Conservation (phyloP, 306 rosid species). For the peach (Prunus persica) region Prunus_persica_NCBIv2 NC_034012.1:4325001-4325500, state of each 20-base stretch:
- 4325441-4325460: background rate
- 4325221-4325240: constrained; percentile 9
- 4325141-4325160: constrained; percentile 5
- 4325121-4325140: constrained; percentile 12
- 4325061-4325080: background rate
- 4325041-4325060: background rate
- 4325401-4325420: constrained; percentile 18
- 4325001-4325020: background rate
- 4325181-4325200: background rate
- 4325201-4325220: constrained; percentile 19
- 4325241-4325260: background rate
- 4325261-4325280: constrained; percentile 34
- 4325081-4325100: constrained; percentile 17
- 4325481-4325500: background rate
- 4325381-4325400: constrained; percentile 68
- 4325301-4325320: constrained; percentile 42
- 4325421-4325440: constrained; percentile 2
- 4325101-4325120: background rate
- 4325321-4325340: constrained; percentile 15
- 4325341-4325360: constrained; percentile 28
- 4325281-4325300: constrained; percentile 33
- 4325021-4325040: constrained; percentile 4
- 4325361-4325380: constrained; percentile 40
- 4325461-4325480: background rate
- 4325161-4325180: constrained; percentile 31